Base-by-base conservation (phyloP, 2,329 filamentous ascomycete genomes). In the Alternaria viburni region DNA sequence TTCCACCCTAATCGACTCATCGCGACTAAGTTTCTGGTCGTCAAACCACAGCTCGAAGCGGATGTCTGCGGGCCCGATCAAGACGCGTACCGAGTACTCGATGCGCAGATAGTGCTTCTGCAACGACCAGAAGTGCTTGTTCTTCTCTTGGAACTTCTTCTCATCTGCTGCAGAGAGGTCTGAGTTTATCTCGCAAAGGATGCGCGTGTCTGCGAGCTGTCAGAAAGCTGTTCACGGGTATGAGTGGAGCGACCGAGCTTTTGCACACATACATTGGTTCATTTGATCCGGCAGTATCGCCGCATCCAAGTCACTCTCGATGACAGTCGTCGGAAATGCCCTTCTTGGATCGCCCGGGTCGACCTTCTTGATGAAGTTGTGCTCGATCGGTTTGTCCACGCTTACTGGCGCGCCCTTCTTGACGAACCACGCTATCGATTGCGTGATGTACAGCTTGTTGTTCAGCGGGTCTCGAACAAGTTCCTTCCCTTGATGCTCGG, bases 21-120 rank as follows among this genome's bases (percentile, higher is more conserved):
- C 77, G 9, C 70, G 69, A 45, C 71, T 75, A 5, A 80, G 68
- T 57, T 79, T 80, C 32, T 76, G 72, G 30, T 74, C 74, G 26
- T 79, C 69, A 59, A 77, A 77, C 77, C 79, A 81, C 1, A 81
- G 72, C 67, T 80, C 79, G 58, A 81, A 81, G 4, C 70, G 68
- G 7, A 81, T 70, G 32, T 81, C 79, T 0, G 80, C 80, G 0
- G 79, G 78, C 0, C 79, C 80, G 23, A 81, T 76, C 44, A 79
- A 63, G 12, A 81, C 79, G n/a, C 74, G 70, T 3, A 82, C 70
- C 12, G 77, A 64, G 56, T 78, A 81, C 36, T 79, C 74, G 12
- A 81, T 76, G 47, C 72, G 70, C 51, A 75, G 64, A 58, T 79
- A 78, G 58, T 75, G 74, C 54, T 74, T 73, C 28, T 75, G 74